Evolutionary conservation across 345 rosid species (phyloP), one percentile per base, ranked within the genome.

Genomic region (Rhizophora mangle): DNA sequence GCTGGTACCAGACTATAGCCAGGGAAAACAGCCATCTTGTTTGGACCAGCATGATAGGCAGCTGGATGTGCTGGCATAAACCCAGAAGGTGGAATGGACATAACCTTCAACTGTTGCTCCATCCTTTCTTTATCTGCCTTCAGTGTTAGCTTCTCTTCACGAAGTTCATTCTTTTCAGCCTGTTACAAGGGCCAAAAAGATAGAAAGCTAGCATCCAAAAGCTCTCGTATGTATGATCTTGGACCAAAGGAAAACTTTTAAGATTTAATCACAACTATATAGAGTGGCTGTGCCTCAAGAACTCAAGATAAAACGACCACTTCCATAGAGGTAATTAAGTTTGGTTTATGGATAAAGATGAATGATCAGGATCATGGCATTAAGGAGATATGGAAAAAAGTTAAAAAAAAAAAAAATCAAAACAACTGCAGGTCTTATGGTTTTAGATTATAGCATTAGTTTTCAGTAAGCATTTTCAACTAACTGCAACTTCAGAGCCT

Each of bases 71-170:
- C 4, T 51, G 72, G 70, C 76, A 72, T 30, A 43, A 63, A 72
- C 54, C 80, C 76, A 24, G 76, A 22, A 26, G 72, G 36, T 32
- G 73, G 49, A 59, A 68, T 66, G 37, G 80, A 43, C 69, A 59
- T 52, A 37, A 55, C 65, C 55, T 72, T 77, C 70, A 72, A 54
- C 53, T 68, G 80, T 51, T 68, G 76, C 63, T 77, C 80, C 62
- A 72, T 68, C 76, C 65, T 77, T 68, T 77, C 80, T 39, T 77
- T 77, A 31, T 72, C 76, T 63, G 76, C 80, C 70, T 77, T 77
- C 2, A 77, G 70, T 1, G 53, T 64, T 16, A 72, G 58, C 52
- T 77, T 77, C 73, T 77, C 80, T 68, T 77, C 76, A 26, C 76
- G 76, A 65, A 72, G 80, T 64, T 77, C 80, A 64, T 53, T 77